Evolutionary conservation across 2,329 filamentous ascomycete genomes (phyloP).

Genomic region (Diplocarpon rosae): DNA sequence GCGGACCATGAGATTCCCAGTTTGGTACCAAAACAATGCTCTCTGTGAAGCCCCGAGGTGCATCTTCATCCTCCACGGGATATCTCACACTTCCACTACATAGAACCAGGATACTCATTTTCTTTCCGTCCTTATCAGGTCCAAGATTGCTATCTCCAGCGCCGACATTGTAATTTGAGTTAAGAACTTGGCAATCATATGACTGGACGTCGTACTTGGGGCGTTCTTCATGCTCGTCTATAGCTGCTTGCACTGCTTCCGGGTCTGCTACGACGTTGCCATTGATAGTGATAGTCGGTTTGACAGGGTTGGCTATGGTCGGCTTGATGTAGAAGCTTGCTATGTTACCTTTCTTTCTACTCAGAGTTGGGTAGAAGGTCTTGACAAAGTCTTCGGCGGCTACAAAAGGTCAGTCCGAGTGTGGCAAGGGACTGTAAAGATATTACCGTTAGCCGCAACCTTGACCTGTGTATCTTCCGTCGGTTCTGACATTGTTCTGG

Average conservation of each 20-base stretch:
- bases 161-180: conserved; percentile 50
- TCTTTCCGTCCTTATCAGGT: conserved; percentile 40
- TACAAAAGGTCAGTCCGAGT: conserved; percentile 25
- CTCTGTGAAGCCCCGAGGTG: conserved; percentile 65
- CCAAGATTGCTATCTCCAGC: conserved; percentile 36
- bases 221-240: conserved; percentile 50
- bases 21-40: conserved; percentile 73
- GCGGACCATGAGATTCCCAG: conserved; percentile 45
- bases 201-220: conserved; percentile 63
- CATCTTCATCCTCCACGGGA: conserved; percentile 41
- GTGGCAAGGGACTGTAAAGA: not conserved
- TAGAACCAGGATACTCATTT: conserved; percentile 61
- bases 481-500: conserved; percentile 30
- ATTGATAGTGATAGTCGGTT: conserved; percentile 68
- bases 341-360: conserved; percentile 45
- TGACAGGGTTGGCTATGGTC: conserved; percentile 40
- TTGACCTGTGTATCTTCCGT: conserved; percentile 35
- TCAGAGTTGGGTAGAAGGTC: conserved; percentile 65
- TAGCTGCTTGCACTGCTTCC: conserved; percentile 54
- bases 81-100: conserved; percentile 64
- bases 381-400: conserved; percentile 63
- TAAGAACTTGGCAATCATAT: conserved; percentile 69
- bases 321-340: conserved; percentile 59
- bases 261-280: conserved; percentile 55
- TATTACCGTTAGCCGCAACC: conserved; percentile 29